Percentiles rank a stretch among this genome's conserved stretches.
Conservation (phyloP, 116 monocot species). For the Posidonia oceanica region DNA sequence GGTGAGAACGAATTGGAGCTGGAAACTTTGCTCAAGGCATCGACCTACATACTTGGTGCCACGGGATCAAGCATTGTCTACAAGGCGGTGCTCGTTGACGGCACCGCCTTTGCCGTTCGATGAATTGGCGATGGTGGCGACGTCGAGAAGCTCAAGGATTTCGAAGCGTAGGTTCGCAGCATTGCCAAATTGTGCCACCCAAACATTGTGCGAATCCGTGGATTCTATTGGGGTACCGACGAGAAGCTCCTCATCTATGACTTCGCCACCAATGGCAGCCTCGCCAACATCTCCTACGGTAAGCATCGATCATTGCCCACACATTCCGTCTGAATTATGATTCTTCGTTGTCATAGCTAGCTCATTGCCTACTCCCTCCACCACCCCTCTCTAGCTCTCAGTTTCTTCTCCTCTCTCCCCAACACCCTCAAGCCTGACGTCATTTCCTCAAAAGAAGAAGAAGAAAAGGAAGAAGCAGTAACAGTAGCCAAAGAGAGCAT, state of each 20-base stretch:
- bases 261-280: slow-evolving; percentile 80
- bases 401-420: too few relatives aligned
- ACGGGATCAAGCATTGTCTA: slow-evolving; percentile 71
- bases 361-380: too few relatives aligned
- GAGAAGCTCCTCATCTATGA: slow-evolving; percentile 92
- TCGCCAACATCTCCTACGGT: slow-evolving; percentile 69
- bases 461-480: too few relatives aligned
- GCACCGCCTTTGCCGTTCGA: slow-evolving; percentile 61
- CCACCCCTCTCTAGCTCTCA: too few relatives aligned
- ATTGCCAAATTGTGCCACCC: slow-evolving; percentile 69
- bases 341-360: neutral
- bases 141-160: slow-evolving; percentile 52
- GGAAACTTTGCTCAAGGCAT: slow-evolving; percentile 85
- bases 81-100: slow-evolving; percentile 88
- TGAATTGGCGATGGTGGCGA: slow-evolving; percentile 52
- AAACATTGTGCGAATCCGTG: slow-evolving; percentile 62
- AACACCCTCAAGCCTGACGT: too few relatives aligned
- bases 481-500: too few relatives aligned
- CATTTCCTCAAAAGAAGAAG: too few relatives aligned
- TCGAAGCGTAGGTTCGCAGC: slow-evolving; percentile 57
- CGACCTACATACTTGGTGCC: slow-evolving; percentile 86
- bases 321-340: neutral
- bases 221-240: slow-evolving; percentile 89
- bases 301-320: slow-evolving; percentile 7
- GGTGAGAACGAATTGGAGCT: slow-evolving; percentile 66